Percentiles rank a stretch among this genome's conserved stretches.
These are phyloP conservation scores for Blepharisma stoltei DNA, from an alignment of 73 alveolate genomes.

Conservation along the genomic window DNA sequence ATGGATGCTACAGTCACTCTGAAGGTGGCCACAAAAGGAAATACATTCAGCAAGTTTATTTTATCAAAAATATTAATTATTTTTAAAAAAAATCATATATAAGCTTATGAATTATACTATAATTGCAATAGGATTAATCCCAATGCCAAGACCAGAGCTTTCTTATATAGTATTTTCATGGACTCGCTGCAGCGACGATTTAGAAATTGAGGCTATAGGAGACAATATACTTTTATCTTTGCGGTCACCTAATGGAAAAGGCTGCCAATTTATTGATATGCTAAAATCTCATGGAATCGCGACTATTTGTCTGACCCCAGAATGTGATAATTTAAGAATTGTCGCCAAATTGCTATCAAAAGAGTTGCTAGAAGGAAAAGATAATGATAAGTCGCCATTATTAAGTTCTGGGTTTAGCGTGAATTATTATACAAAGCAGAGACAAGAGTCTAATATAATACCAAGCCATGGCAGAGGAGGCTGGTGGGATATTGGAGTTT, in stretches of 20 bases:
- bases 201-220: not conserved
- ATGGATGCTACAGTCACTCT: not conserved
- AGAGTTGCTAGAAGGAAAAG: not conserved
- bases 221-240: not conserved
- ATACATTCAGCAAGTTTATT: no score
- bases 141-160: not conserved
- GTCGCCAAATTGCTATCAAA: not conserved
- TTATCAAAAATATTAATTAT: no score
- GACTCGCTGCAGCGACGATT: slow-evolving; percentile 17
- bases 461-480: slow-evolving; percentile 16
- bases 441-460: not conserved
- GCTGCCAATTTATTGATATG: not conserved
- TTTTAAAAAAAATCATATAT: no score
- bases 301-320: not conserved
- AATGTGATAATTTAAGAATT: not conserved
- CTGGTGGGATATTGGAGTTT: slow-evolving; percentile 26
- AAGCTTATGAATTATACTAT: no score
- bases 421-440: not conserved
- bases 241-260: not conserved
- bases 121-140: not conserved
- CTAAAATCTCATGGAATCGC: slow-evolving; percentile 12
- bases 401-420: not conserved
- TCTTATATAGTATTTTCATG: slow-evolving; percentile 2
- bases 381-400: not conserved
- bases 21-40: not conserved